Evolutionary conservation across 2,329 filamentous ascomycete species (phyloP).

Genomic region (Beauveria sp.): DNA sequence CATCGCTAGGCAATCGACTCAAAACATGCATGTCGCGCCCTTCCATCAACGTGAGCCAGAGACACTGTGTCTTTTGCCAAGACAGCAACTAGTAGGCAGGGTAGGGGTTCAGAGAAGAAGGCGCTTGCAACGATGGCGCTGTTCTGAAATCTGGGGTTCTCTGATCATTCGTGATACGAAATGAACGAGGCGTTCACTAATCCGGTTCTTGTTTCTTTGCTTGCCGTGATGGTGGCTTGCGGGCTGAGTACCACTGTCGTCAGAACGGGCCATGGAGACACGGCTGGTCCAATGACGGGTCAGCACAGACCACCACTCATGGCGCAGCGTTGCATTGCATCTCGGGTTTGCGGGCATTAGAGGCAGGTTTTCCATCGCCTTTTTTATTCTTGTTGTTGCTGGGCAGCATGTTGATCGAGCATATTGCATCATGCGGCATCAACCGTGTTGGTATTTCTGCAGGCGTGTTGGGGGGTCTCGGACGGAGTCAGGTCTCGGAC

Average conservation of each 20-base stretch:
- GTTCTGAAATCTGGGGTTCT: no score
- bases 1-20: no score
- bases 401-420: not conserved
- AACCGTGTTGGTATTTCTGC: not conserved
- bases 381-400: not conserved
- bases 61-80: not conserved
- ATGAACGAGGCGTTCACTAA: no score
- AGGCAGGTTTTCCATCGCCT: not conserved
- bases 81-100: not conserved
- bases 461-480: no score
- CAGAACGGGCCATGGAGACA: not conserved
- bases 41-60: not conserved
- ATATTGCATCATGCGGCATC: slow-evolving; percentile 1
- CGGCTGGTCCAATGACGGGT: no score
- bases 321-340: not conserved
- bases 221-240: not conserved
- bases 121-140: not conserved
- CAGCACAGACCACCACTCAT: not conserved
- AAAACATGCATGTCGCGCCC: not conserved
- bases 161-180: no score
- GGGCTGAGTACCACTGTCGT: not conserved
- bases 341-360: not conserved
- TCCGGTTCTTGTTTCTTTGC: not conserved
- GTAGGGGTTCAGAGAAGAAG: not conserved
- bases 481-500: no score